Conservation (phyloP, 371 early-diverging fungal genomes). For the Funneliformis caledonium region DNA sequence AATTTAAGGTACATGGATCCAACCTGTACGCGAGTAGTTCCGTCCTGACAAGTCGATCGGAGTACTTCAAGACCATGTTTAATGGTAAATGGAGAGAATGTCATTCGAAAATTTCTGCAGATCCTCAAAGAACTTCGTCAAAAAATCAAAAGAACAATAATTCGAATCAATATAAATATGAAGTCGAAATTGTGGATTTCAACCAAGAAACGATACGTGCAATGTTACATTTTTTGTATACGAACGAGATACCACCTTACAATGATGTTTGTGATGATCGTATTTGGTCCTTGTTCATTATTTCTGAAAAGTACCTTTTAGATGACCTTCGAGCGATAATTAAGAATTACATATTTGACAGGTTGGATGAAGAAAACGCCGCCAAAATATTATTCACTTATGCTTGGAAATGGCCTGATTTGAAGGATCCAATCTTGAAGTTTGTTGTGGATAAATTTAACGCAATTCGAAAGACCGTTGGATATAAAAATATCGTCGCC, state of each 20-base stretch:
- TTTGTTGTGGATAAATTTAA: slow-evolving; percentile 24
- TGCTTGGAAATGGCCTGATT: slow-evolving; percentile 33
- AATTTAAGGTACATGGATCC: slow-evolving; percentile 25
- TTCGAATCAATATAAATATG: not conserved
- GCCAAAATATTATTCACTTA: slow-evolving; percentile 4
- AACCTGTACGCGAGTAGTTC: slow-evolving; percentile 23
- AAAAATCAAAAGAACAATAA: not conserved
- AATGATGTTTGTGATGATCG: not conserved
- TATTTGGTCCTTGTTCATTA: slow-evolving; percentile 16
- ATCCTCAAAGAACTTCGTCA: too few species aligned
- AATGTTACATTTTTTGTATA: slow-evolving; percentile 23
- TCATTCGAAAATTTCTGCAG: too few species aligned
- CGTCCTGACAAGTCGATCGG: slow-evolving; percentile 2
- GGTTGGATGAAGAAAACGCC: not conserved
- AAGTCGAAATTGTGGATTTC: slow-evolving; percentile 18
- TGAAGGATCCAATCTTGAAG: slow-evolving; percentile 19
- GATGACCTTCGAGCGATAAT: not conserved
- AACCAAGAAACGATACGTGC: not conserved
- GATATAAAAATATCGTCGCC: slow-evolving; percentile 3
- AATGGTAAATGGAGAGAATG: slow-evolving; percentile 18
- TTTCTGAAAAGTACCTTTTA: slow-evolving; percentile 33
- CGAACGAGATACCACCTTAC: not conserved
- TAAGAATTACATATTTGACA: slow-evolving; percentile 15
- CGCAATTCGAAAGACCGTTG: not conserved
- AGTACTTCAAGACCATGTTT: slow-evolving; percentile 37